phyloP scores from a whole-genome alignment of 768 basidiomycete species.

The Lactarius akahatsu region DNA sequence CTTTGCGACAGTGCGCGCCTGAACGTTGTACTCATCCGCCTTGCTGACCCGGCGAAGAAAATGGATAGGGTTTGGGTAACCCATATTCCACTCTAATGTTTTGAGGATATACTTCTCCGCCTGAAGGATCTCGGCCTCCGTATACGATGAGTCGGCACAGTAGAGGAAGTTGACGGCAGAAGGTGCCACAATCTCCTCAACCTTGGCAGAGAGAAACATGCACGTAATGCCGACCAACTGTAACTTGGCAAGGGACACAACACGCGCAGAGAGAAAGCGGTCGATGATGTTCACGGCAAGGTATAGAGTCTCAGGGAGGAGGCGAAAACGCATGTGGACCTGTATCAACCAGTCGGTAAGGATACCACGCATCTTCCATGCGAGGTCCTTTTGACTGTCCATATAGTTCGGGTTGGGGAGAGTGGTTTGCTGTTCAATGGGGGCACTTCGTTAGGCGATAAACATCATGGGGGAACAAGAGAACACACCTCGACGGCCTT shows the following conservation, averaged over 20 bases:
- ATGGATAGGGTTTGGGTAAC: conserved; percentile 85
- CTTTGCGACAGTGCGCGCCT: conserved; percentile 84
- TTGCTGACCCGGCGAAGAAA: conserved; percentile 89
- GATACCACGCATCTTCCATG: conserved; percentile 87
- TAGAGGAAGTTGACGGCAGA: conserved; percentile 76
- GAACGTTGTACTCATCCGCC: conserved; percentile 87
- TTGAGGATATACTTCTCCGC: conserved; percentile 88
- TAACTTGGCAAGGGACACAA: conserved; percentile 59
- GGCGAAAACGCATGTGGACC: conserved; percentile 81
- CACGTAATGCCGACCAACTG: conserved; percentile 86
- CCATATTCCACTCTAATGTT: conserved; percentile 82
- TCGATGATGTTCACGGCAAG: conserved; percentile 81
- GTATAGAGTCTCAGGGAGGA: conserved; percentile 90
- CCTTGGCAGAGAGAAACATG: conserved; percentile 87
- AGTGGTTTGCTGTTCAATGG: conserved; percentile 54
- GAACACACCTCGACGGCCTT: conserved; percentile 72
- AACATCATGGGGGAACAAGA: conserved; percentile 23
- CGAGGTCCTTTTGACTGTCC: conserved; percentile 75
- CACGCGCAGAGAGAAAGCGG: conserved; percentile 59
- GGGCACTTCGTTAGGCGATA: not conserved
- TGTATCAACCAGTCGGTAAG: conserved; percentile 94
- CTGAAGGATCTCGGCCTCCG: conserved; percentile 76
- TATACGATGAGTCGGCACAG: conserved; percentile 76
- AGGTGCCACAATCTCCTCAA: conserved; percentile 89
- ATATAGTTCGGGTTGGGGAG: conserved; percentile 88